A percentile compares a stretch with the other conserved stretches of the same genome.
Evolutionary conservation across 768 basidiomycete genomes (phyloP).

Genomic region (Leucosporidium yakuticum): DNA sequence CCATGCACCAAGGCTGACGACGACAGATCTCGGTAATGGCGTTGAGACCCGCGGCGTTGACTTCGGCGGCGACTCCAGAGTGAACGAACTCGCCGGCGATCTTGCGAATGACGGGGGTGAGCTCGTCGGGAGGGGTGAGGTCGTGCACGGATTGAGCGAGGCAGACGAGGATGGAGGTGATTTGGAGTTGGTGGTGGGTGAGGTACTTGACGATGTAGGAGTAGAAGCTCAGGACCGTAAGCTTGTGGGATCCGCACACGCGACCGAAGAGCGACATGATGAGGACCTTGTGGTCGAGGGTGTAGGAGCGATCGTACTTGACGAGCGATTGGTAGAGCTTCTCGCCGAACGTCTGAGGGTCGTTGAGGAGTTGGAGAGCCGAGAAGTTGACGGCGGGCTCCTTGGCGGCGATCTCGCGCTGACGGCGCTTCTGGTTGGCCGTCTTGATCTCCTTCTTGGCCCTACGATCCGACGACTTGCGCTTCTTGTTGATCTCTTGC

Average conservation of each 20-base stretch:
- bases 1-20: conserved; percentile 94
- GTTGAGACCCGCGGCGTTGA: conserved; percentile 94
- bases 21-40: conserved; percentile 89
- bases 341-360: conserved; percentile 92
- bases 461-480: conserved; percentile 72
- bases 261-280: conserved; percentile 94
- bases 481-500: conserved; percentile 90
- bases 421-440: conserved; percentile 62
- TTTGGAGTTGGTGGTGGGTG: conserved; percentile 79
- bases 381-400: conserved; percentile 62
- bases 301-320: conserved; percentile 86
- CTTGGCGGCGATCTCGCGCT: conserved; percentile 43
- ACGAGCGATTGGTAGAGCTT: conserved; percentile 80
- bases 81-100: conserved; percentile 94
- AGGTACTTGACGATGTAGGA: conserved; percentile 88
- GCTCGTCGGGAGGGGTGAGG: conserved; percentile 83
- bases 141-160: conserved; percentile 94
- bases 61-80: conserved; percentile 90
- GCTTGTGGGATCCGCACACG: conserved; percentile 86
- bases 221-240: conserved; percentile 89
- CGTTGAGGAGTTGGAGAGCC: conserved; percentile 83
- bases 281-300: conserved; percentile 92
- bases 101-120: conserved; percentile 83
- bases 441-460: conserved; percentile 64
- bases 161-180: conserved; percentile 86